Percentiles rank a stretch among this genome's conserved stretches.
These are phyloP conservation scores for Trichaptum fuscoviolaceum DNA, from an alignment of 768 basidiomycete genomes.

Conservation along the genomic window DNA sequence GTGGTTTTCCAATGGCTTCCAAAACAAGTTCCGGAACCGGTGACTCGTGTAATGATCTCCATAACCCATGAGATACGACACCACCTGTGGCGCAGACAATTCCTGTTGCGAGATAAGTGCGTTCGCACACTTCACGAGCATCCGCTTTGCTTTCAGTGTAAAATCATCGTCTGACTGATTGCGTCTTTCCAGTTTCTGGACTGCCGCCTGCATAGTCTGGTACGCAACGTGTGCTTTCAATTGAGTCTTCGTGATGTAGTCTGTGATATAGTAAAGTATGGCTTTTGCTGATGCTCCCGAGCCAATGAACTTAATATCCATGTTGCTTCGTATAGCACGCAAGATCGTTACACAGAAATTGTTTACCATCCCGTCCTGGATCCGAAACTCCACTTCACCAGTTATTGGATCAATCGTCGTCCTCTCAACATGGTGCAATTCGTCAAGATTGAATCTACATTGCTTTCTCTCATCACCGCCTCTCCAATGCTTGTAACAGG, in stretches of 20 bases:
- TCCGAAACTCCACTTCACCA: conserved; percentile 26
- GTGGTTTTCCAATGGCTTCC: conserved; percentile 27
- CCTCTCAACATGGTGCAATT: conserved; percentile 9
- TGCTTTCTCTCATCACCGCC: conserved; percentile 14
- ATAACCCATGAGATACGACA: conserved; percentile 28
- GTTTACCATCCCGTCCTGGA: conserved; percentile 37
- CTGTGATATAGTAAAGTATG: conserved; percentile 40
- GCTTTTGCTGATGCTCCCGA: conserved; percentile 39
- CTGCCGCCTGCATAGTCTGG: conserved; percentile 31
- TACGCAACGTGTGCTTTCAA: conserved; percentile 37
- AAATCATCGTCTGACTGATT: conserved; percentile 16
- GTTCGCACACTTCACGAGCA: conserved; percentile 34
- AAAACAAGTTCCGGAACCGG: conserved; percentile 28
- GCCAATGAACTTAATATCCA: conserved; percentile 42
- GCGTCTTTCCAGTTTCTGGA: conserved; percentile 24
- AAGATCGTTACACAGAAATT: conserved; percentile 38
- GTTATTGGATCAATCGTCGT: conserved; percentile 25
- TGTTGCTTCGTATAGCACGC: conserved; percentile 34
- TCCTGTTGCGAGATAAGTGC: conserved; percentile 34
- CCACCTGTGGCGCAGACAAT: conserved; percentile 33
- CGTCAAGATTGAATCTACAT: conserved; percentile 29
- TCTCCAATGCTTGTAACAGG: conserved; percentile 36
- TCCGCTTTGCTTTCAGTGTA: conserved; percentile 21
- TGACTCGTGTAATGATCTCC: conserved; percentile 36
- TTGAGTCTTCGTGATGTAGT: conserved; percentile 43